A percentile compares a stretch with the other conserved stretches of the same genome.
These are phyloP conservation scores for Cladosporium sp. DNA, from an alignment of 2,329 filamentous ascomycete genomes.

Conservation along the genomic window DNA sequence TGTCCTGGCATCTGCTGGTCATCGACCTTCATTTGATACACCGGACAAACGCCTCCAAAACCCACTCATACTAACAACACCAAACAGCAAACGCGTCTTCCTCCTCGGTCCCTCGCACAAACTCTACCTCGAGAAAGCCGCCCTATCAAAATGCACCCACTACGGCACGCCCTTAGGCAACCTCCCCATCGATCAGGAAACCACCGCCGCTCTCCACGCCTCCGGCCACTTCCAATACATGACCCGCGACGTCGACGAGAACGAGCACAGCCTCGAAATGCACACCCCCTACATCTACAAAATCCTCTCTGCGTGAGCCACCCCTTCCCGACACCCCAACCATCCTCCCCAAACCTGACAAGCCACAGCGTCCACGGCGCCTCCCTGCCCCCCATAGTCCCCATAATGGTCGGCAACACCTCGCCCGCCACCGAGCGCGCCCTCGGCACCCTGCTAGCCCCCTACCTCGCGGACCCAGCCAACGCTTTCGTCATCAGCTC, in stretches of 20 bases:
- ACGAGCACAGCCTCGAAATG: constrained; percentile 94
- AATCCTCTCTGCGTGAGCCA: constrained; percentile 49
- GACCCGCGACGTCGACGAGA: constrained; percentile 59
- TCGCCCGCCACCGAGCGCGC: constrained; percentile 57
- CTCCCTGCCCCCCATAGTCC: constrained; percentile 68
- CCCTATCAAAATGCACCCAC: constrained; percentile 63
- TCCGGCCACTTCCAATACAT: constrained; percentile 60
- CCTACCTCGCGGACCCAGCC: constrained; percentile 66
- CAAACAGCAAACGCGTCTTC: constrained; percentile 71
- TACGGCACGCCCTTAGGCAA: constrained; percentile 72
- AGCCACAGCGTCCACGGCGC: constrained; percentile 32
- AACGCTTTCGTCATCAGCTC: constrained; percentile 87
- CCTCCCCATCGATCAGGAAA: constrained; percentile 56
- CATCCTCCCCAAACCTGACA: not conserved
- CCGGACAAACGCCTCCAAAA: not conserved
- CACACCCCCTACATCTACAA: constrained; percentile 92
- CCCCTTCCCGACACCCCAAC: not conserved
- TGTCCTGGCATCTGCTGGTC: too few relatives aligned
- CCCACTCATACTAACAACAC: not conserved
- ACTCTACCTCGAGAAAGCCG: constrained; percentile 69
- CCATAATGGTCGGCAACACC: constrained; percentile 78
- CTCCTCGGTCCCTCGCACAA: constrained; percentile 90
- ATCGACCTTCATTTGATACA: too few relatives aligned
- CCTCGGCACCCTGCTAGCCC: constrained; percentile 65
- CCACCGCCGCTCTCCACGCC: constrained; percentile 46